A percentile compares a stretch with the other conserved stretches of the same genome.
These are phyloP conservation scores for Knoxdaviesia proteae DNA, from an alignment of 2,329 filamentous ascomycete species.

Conservation along the genomic window DNA sequence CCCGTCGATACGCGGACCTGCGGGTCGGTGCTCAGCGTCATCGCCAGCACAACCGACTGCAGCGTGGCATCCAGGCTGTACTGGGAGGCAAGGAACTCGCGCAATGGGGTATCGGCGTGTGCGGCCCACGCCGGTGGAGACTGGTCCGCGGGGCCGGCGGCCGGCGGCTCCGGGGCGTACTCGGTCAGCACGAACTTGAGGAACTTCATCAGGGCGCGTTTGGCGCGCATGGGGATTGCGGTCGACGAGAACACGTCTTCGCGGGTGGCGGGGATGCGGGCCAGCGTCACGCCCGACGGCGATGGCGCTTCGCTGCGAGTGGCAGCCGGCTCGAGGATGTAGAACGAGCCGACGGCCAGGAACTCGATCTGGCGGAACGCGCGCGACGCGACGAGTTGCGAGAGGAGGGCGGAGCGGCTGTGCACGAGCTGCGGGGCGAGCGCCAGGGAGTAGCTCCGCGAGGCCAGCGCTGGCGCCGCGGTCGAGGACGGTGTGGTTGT, in stretches of 20 bases:
- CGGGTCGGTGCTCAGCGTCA: constrained; percentile 53
- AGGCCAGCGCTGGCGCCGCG: constrained; percentile 24
- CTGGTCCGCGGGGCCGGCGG: constrained; percentile 10
- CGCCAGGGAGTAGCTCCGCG: constrained; percentile 61
- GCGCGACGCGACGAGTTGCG: constrained; percentile 68
- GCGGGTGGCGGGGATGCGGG: constrained; percentile 65
- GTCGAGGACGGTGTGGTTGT: constrained; percentile 13
- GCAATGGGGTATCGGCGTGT: constrained; percentile 31
- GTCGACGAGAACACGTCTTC: constrained; percentile 79
- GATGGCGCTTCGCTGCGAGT: constrained; percentile 10
- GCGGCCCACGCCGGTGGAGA: constrained; percentile 27
- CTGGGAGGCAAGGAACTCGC: constrained; percentile 34
- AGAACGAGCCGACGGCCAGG: constrained; percentile 81
- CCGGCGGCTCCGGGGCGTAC: constrained; percentile 36
- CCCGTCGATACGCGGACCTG: constrained; percentile 44
- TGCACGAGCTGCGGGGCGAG: constrained; percentile 78
- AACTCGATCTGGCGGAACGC: constrained; percentile 85
- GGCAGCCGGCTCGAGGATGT: constrained; percentile 37
- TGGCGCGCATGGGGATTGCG: constrained; percentile 56
- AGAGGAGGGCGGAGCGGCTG: constrained; percentile 56
- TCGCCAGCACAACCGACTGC: constrained; percentile 37
- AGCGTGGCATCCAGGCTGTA: constrained; percentile 51
- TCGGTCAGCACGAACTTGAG: constrained; percentile 60
- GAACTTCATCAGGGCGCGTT: constrained; percentile 81
- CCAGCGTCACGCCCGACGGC: constrained; percentile 16